phyloP scores from a whole-genome alignment of 2,329 filamentous ascomycete genomes.

The Myriosclerotinia curreyana region DNA sequence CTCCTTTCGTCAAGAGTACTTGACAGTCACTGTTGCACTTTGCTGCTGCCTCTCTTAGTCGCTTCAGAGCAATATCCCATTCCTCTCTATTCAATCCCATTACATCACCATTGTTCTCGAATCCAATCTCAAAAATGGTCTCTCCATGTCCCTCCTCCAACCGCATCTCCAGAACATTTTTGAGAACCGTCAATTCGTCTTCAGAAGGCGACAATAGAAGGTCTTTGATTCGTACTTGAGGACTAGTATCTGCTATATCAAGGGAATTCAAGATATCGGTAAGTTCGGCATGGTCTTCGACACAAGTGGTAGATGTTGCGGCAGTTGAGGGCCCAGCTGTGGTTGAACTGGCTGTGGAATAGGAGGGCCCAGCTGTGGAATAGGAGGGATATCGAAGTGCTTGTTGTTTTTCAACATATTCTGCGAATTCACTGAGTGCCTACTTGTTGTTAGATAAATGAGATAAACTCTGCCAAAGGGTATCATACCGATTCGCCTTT shows the following conservation, averaged over 20 bases:
- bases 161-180: constrained; percentile 62
- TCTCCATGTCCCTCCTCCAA: constrained; percentile 84
- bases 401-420: constrained; percentile 96
- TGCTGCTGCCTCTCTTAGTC: constrained; percentile 64
- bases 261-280: constrained; percentile 74
- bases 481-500: constrained; percentile 76
- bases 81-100: constrained; percentile 73
- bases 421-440: constrained; percentile 93
- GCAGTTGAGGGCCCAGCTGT: constrained; percentile 22
- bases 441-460: constrained; percentile 31
- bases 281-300: constrained; percentile 79
- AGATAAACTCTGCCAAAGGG: not conserved
- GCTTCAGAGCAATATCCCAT: constrained; percentile 69
- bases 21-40: constrained; percentile 70
- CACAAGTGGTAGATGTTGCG: constrained; percentile 27
- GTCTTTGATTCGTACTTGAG: constrained; percentile 68
- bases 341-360: constrained; percentile 23
- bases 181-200: constrained; percentile 60
- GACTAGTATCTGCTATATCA: constrained; percentile 66
- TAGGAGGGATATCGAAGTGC: constrained; percentile 58
- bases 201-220: constrained; percentile 66
- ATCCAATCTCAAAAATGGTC: constrained; percentile 84
- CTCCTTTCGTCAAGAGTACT: constrained; percentile 84
- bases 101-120: constrained; percentile 83
- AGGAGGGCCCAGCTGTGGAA: constrained; percentile 40